A percentile compares a stretch with the other conserved stretches of the same genome.
Conservation (phyloP, 2,329 filamentous ascomycete genomes). For the Talaromyces rugulosus region DNA sequence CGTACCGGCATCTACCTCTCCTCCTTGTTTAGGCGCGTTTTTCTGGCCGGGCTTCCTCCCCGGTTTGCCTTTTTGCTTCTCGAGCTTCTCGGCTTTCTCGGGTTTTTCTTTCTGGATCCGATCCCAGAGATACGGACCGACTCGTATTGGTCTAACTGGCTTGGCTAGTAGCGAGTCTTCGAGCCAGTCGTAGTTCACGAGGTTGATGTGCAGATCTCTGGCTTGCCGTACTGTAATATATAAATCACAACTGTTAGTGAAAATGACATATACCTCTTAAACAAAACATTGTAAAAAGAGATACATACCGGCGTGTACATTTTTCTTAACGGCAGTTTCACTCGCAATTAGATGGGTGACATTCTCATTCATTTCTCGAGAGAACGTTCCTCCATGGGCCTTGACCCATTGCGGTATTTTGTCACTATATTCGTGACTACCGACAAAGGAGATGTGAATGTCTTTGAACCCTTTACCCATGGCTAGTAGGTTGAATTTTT, state of each 20-base stretch:
- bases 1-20: conserved; percentile 9
- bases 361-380: conserved; percentile 45
- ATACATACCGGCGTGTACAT: conserved; percentile 37
- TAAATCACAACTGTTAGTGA: not conserved
- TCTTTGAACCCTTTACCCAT: conserved; percentile 48
- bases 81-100: conserved; percentile 9
- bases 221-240: conserved; percentile 37
- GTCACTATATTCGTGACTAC: conserved; percentile 52
- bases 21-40: not conserved
- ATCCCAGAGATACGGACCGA: conserved; percentile 33
- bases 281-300: not conserved
- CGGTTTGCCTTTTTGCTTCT: not conserved
- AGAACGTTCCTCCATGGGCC: conserved; percentile 58
- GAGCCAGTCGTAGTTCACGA: conserved; percentile 47
- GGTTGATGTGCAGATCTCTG: conserved; percentile 34
- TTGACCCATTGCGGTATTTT: conserved; percentile 65
- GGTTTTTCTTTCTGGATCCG: conserved; percentile 32
- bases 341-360: conserved; percentile 73
- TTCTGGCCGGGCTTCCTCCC: conserved; percentile 9
- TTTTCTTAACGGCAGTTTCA: conserved; percentile 55
- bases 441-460: conserved; percentile 54
- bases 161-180: conserved; percentile 38
- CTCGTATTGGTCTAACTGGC: conserved; percentile 29
- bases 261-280: not conserved
- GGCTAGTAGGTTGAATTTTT: conserved; percentile 1